A percentile compares a stretch with the other conserved stretches of the same genome.
phyloP scores from a whole-genome alignment of 352 stramenopile species.

The Blastocystis sp. region DNA sequence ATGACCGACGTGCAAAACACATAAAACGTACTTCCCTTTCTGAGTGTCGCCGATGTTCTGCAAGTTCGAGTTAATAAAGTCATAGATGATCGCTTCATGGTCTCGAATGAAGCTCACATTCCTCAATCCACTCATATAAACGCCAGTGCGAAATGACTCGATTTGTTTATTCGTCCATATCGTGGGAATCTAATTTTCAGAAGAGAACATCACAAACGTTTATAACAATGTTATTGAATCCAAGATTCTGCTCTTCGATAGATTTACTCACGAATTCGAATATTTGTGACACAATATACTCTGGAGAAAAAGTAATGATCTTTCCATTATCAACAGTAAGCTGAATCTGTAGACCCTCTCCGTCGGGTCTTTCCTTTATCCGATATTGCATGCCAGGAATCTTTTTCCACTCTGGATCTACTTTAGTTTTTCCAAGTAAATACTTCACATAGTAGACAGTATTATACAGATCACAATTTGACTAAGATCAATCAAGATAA shows the following conservation, averaged over 20 bases:
- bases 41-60: not conserved
- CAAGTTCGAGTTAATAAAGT: not conserved
- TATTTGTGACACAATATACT: not conserved
- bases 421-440: not conserved
- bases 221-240: not conserved
- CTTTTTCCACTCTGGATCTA: not conserved
- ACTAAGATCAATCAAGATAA: not conserved
- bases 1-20: not conserved
- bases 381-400: slow-evolving; percentile 10
- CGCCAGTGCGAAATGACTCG: not conserved
- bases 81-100: not conserved
- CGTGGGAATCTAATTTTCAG: not conserved
- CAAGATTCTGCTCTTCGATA: not conserved
- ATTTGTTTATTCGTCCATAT: not conserved
- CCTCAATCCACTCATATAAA: not conserved
- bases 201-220: not conserved
- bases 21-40: not conserved
- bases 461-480: not conserved
- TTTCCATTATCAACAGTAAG: not conserved
- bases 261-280: not conserved
- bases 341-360: not conserved
- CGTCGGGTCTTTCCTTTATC: not conserved
- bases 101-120: not conserved
- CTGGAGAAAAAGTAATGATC: not conserved
- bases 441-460: slow-evolving; percentile 18